A percentile compares a stretch with the other conserved stretches of the same genome.
Evolutionary conservation across 31 red algal species (phyloP).

Genomic region (Endocladia muricata): DNA sequence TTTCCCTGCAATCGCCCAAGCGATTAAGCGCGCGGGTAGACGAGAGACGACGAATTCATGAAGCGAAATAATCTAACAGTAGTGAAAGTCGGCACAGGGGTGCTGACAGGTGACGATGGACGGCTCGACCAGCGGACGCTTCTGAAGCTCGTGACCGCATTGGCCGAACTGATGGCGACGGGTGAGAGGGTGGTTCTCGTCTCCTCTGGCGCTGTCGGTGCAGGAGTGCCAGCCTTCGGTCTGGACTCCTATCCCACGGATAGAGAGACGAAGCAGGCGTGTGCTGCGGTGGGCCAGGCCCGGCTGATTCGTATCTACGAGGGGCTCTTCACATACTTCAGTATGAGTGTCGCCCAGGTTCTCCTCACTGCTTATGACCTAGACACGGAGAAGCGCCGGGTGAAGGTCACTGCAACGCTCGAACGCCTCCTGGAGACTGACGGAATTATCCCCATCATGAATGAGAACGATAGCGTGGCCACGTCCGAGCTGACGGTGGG

Average conservation of each 20-base stretch:
- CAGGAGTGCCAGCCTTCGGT: conserved; percentile 77
- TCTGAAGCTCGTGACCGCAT: conserved; percentile 76
- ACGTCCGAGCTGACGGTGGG: conserved; percentile 93
- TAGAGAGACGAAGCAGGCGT: conserved; percentile 63
- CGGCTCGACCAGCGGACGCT: conserved; percentile 38
- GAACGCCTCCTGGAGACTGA: conserved; percentile 63
- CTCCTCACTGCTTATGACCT: conserved; percentile 87
- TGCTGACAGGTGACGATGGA: conserved; percentile 77
- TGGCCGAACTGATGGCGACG: conserved; percentile 60
- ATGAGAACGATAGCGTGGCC: conserved; percentile 97
- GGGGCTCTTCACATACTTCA: conserved; percentile 68
- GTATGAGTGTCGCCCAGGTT: conserved; percentile 81
- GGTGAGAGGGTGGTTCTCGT: conserved; percentile 85
- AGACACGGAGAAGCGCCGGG: conserved; percentile 69
- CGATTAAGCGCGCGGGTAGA: too few relatives aligned
- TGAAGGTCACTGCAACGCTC: conserved; percentile 85
- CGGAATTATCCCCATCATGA: conserved; percentile 97
- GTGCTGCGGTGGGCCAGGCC: conserved; percentile 88
- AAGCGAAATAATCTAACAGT: too few relatives aligned
- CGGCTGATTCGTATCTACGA: conserved; percentile 89
- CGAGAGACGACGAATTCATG: too few relatives aligned
- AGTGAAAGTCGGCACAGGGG: conserved; percentile 93
- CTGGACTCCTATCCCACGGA: conserved; percentile 25
- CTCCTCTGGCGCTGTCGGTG: conserved; percentile 92
- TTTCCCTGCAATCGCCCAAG: not conserved